These are phyloP conservation scores for Aspergillus nomiae DNA, from an alignment of 2,329 filamentous ascomycete species.

Conservation along the genomic window DNA sequence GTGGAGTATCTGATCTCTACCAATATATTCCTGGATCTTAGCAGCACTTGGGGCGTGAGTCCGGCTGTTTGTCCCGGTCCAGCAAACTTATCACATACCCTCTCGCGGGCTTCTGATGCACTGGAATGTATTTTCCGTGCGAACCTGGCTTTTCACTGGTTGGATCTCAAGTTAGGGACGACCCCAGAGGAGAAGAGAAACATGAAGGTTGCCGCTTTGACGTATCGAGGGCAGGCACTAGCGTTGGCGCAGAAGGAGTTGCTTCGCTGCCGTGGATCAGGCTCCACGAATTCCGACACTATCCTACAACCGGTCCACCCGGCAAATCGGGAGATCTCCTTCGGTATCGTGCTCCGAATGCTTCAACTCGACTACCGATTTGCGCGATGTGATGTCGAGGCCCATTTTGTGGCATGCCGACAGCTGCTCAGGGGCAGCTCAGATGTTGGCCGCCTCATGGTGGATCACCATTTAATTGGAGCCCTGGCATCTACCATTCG, in stretches of 20 bases:
- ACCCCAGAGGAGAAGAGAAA: background rate
- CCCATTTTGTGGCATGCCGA: conserved; percentile 3
- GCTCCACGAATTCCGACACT: too few species aligned
- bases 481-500: background rate
- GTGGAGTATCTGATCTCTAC: conserved; percentile 4
- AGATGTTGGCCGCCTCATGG: too few species aligned
- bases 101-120: background rate
- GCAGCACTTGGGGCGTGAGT: conserved; percentile 3
- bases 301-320: background rate
- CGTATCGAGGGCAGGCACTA: conserved; percentile 4
- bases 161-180: background rate
- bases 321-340: background rate
- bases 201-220: background rate
- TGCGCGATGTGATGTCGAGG: background rate
- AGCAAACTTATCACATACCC: background rate
- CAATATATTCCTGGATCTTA: background rate
- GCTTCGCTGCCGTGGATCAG: background rate
- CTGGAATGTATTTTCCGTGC: conserved; percentile 4
- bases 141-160: conserved; percentile 1
- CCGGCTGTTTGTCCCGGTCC: conserved; percentile 2
- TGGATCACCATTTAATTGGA: background rate
- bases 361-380: conserved; percentile 5
- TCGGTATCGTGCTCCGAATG: conserved; percentile 3
- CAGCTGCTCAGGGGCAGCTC: background rate
- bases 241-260: background rate